Conservation (phyloP, 805 yeast species). For the Pichia kluyveri region DNA sequence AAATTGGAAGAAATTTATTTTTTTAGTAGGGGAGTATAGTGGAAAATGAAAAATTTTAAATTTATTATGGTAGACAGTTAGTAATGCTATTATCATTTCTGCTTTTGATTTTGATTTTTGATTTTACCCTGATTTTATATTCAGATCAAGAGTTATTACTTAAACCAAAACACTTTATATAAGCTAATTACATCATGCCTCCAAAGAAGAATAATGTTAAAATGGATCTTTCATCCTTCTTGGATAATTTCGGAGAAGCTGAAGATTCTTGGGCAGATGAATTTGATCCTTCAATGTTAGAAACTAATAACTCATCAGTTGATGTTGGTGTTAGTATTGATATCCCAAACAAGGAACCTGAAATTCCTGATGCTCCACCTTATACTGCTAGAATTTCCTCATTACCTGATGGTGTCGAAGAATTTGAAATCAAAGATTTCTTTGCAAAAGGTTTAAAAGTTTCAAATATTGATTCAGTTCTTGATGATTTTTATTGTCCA, state of each 20-base stretch:
- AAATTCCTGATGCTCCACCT: slow-evolving; percentile 89
- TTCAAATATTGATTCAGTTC: slow-evolving; percentile 39
- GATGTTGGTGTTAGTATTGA: slow-evolving; percentile 9
- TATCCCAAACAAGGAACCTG: slow-evolving; percentile 13
- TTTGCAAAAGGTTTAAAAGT: slow-evolving; percentile 45
- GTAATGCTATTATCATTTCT: no score
- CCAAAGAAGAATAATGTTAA: slow-evolving; percentile 51
- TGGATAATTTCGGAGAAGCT: slow-evolving; percentile 59
- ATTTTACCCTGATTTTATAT: no score
- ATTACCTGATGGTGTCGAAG: slow-evolving; percentile 73
- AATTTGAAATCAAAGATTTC: slow-evolving; percentile 52
- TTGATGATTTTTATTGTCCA: slow-evolving; percentile 64
- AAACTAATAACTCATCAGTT: slow-evolving; percentile 4
- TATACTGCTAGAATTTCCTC: slow-evolving; percentile 83
- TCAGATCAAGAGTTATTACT: no score
- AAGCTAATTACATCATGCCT: slow-evolving; percentile 30
- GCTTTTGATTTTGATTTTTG: no score
- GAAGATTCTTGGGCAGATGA: slow-evolving; percentile 77
- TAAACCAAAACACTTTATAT: no score
- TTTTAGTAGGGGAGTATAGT: no score
- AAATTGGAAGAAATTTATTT: no score
- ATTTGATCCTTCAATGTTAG: slow-evolving; percentile 40
- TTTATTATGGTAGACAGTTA: no score
- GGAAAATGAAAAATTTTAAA: no score
- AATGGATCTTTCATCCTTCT: slow-evolving; percentile 83